Evolutionary conservation across 2,329 filamentous ascomycete species (phyloP).

Genomic region (Plenodomus lindquistii): DNA sequence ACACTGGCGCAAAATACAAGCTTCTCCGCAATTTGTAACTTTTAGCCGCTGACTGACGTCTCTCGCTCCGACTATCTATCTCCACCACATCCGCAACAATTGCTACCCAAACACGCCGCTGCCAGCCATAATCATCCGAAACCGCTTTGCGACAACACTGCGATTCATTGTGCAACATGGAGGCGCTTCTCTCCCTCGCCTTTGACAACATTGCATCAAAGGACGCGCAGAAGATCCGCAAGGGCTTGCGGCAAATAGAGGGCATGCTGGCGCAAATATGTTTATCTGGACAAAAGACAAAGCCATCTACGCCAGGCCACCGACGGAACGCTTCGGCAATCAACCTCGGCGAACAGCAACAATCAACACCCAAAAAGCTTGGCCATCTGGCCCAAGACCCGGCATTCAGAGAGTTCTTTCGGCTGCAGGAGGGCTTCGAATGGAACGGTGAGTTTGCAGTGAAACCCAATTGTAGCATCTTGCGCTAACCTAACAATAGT

Average conservation of each 20-base stretch:
- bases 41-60: conserved; percentile 22
- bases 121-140: not conserved
- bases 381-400: conserved; percentile 76
- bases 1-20: conserved; percentile 27
- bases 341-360: conserved; percentile 36
- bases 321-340: conserved; percentile 45
- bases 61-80: conserved; percentile 6
- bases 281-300: conserved; percentile 59
- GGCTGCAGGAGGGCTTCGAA: conserved; percentile 94
- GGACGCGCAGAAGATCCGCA: conserved; percentile 85
- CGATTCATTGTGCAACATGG: conserved; percentile 62
- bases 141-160: conserved; percentile 7
- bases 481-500: conserved; percentile 53
- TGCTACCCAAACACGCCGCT: not conserved
- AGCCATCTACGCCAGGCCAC: conserved; percentile 36
- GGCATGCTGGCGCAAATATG: conserved; percentile 93
- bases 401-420: conserved; percentile 94
- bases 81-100: conserved; percentile 6
- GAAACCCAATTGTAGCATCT: not conserved
- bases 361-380: conserved; percentile 54
- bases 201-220: conserved; percentile 97
- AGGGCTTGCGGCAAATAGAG: conserved; percentile 92
- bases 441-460: conserved; percentile 70
- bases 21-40: conserved; percentile 32
- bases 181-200: conserved; percentile 85